phyloP scores from a whole-genome alignment of 1,284 basidiomycete genomes.

The Blastosporella zonata region DNA sequence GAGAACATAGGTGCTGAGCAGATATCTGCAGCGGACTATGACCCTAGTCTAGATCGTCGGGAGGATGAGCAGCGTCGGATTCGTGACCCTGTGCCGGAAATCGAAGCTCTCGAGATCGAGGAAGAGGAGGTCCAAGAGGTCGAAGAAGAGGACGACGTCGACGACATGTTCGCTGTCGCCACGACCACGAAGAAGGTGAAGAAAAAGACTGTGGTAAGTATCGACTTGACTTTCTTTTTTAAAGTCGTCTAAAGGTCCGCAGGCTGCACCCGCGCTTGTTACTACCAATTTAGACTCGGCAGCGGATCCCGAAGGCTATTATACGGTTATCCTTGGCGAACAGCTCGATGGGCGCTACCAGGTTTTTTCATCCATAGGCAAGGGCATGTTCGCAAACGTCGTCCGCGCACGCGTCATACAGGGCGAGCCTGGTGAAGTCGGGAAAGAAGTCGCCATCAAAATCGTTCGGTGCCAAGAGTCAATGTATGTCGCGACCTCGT shows the following conservation, averaged over 20 bases:
- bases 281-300: conserved; percentile 71
- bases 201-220: conserved; percentile 52
- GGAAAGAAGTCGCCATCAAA: conserved; percentile 95
- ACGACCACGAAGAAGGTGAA: conserved; percentile 55
- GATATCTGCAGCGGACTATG: conserved; percentile 90
- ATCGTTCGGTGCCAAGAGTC: conserved; percentile 95
- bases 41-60: conserved; percentile 80
- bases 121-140: conserved; percentile 73
- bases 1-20: conserved; percentile 59
- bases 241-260: conserved; percentile 36
- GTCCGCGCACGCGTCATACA: conserved; percentile 86
- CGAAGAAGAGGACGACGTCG: conserved; percentile 71
- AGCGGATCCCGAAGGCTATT: conserved; percentile 93
- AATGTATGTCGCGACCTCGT: conserved; percentile 62
- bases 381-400: conserved; percentile 98
- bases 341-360: conserved; percentile 94
- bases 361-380: conserved; percentile 91
- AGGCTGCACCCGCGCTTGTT: conserved; percentile 58
- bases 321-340: conserved; percentile 92
- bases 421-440: conserved; percentile 59
- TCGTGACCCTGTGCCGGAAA: conserved; percentile 29
- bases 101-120: conserved; percentile 43
- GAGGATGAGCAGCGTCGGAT: conserved; percentile 77
- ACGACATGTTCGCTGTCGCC: conserved; percentile 85
- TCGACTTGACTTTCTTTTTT: background rate